Conservation (phyloP, 176 grass and related monocot species). For the Aegilops speltoides region DNA sequence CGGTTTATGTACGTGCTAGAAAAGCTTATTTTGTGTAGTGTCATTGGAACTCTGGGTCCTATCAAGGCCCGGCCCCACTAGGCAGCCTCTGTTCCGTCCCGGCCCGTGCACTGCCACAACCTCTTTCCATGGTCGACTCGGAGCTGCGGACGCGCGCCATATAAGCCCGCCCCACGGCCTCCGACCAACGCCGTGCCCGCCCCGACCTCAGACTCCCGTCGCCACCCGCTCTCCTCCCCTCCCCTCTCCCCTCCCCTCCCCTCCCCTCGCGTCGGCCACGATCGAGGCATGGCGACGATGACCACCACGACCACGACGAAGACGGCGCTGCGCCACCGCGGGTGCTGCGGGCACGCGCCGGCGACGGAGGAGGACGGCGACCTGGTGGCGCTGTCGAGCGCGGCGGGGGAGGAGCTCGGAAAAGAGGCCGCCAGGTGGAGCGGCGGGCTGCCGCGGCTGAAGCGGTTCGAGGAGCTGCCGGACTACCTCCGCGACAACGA, state of each 20-base stretch:
- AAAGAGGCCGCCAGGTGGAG: not conserved
- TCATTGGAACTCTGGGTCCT: no score
- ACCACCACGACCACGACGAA: not conserved
- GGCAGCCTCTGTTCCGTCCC: no score
- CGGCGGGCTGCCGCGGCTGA: constrained; percentile 23
- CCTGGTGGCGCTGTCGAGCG: not conserved
- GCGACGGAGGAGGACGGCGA: not conserved
- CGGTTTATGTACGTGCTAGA: no score
- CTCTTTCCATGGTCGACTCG: not conserved
- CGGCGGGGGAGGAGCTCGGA: not conserved
- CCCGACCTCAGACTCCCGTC: not conserved
- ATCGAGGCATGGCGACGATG: not conserved
- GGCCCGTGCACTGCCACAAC: no score
- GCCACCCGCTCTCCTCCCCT: not conserved
- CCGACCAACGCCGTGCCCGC: not conserved
- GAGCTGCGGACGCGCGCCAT: not conserved
- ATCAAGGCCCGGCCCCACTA: no score
- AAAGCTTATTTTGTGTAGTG: no score
- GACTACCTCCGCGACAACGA: constrained; percentile 91
- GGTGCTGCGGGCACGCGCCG: not conserved
- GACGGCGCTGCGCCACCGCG: not conserved
- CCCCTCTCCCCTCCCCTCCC: rapidly evolving
- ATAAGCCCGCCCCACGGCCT: not conserved
- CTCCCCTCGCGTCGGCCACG: no score
- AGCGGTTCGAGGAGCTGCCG: constrained; percentile 85